Evolutionary conservation across 2,329 filamentous ascomycete species (phyloP).

Genomic region (Thielaviopsis musarum): DNA sequence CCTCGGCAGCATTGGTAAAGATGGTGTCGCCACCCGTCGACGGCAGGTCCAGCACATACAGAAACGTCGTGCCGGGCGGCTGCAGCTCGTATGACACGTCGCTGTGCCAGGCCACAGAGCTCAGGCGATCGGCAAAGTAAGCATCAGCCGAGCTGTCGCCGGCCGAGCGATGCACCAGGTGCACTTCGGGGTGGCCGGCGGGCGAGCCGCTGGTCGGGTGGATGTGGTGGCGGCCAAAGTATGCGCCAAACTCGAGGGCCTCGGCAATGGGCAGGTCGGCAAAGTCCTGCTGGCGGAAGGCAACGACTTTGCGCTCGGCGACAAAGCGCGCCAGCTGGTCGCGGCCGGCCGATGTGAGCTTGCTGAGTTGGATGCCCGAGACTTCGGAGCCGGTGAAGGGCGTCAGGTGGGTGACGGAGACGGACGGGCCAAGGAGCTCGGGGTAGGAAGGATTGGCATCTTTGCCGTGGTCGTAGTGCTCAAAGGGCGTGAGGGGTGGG

Average conservation of each 20-base stretch:
- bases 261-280: conserved; percentile 52
- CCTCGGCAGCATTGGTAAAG: conserved; percentile 63
- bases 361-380: conserved; percentile 52
- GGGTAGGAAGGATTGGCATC: conserved; percentile 54
- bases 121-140: conserved; percentile 47
- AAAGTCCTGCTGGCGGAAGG: conserved; percentile 62
- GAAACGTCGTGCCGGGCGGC: conserved; percentile 76
- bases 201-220: conserved; percentile 65
- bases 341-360: conserved; percentile 49
- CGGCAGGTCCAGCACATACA: conserved; percentile 75
- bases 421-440: conserved; percentile 44
- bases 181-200: conserved; percentile 54
- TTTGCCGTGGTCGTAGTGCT: conserved; percentile 59
- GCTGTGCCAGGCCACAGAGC: conserved; percentile 75
- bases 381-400: conserved; percentile 61
- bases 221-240: conserved; percentile 70
- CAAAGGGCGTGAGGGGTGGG: conserved; percentile 49
- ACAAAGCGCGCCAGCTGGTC: conserved; percentile 63
- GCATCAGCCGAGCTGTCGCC: conserved; percentile 30
- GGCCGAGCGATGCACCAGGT: conserved; percentile 59
- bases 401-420: conserved; percentile 43
- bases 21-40: conserved; percentile 69
- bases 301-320: conserved; percentile 61
- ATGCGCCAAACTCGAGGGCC: conserved; percentile 51
- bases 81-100: conserved; percentile 81